Evolutionary conservation across 164 flowering plant genomes (phyloP), one percentile per base, ranked within the genome.

Genomic region (Macadamia integrifolia): DNA sequence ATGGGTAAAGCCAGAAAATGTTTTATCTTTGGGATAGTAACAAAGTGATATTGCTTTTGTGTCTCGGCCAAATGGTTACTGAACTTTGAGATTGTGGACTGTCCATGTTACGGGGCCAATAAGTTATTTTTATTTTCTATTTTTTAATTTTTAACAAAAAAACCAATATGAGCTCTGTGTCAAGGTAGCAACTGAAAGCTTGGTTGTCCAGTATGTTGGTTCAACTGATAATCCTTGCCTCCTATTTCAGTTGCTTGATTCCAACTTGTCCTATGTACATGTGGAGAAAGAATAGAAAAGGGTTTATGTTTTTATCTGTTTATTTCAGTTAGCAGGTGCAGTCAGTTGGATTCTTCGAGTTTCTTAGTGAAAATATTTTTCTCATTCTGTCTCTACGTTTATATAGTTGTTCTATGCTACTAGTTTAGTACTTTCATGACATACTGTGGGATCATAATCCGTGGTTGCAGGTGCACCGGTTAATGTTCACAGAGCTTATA

Each of bases 381-480:
- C 57, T 14, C 1, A 2, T 53, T 49, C 53, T 49, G 53, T 49
- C 15, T 53, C 18, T 53, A 53, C 15, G 14, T 53, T 14, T 53
- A 53, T 53, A 12, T 53, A 53, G 6, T 53, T 53, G 18, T 53
- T 23, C 23, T 49, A 46, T 46, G 12, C 7, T 46, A 11, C 50
- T 46, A 46, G 50, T 46, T 46, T 29, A 49, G 2, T 57, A 10
- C 3, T 52, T 58, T 42, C 28, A 18, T 23, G 12, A 44, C 42
- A 18, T 68, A 31, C 53, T 61, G 17, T 66, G 31, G 58, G 55
- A 68, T 35, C 42, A 44, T 67, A 50, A 64, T 71, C 62, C 50
- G 29, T 49, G 42, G 49, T 42, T 55, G 70, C 84, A 83, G 87
- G 82, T 79, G 58, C 87, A 83, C 69, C 71, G 77, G 64, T 68